Base-by-base conservation (phyloP, 1,284 basidiomycete genomes). In the Hortiboletus rubellus region DNA sequence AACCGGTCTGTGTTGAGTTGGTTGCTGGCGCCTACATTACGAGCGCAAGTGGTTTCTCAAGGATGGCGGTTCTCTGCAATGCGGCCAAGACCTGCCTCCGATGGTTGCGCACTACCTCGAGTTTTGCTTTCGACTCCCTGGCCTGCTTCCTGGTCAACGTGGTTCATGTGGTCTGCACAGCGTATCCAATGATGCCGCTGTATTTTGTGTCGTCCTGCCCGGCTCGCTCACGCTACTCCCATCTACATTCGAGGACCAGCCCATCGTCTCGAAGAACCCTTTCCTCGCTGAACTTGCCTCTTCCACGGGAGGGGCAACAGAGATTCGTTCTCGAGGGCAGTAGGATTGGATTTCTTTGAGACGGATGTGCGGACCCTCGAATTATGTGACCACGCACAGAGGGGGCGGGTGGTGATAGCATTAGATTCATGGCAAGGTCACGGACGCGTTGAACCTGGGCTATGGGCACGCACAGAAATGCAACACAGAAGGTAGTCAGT, bases 291-390 rank as follows among this genome's bases (percentile, higher is more conserved):
- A 61, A 63, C 33, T 72, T 68, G 59, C 24, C 42, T 40, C 43
- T 65, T 17, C 54, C 37, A 18, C 10, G 61, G 69, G 63, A 53
- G 58, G 44, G 47, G 54, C 45, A 68, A 74, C 24, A 71, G 71
- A 73, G 69, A 74, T 67, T 72, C 49, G 64, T 62, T 72, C 72
- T 74, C 71, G 58, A 67, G 54, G 46, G 49, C 67, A 62, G 69
- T 51, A 45, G 50, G 57, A 60, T 59, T 50, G 51, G 57, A 54
- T 55, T 46, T 24, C 46, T 63, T 52, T 22, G 46, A 48, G 55
- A 58, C 40, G 57, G 42, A 22, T 37, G 54, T 51, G 57, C 17
- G 45, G 62, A 31, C 15, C 2, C 51, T 46, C 46, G 40, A 33
- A 56, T 44, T n/a, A 24, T 49, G 12, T 31, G 66, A 65, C 46